Base-by-base conservation (phyloP, 805 yeast species). In the Saccharomycopsis sp. region DNA sequence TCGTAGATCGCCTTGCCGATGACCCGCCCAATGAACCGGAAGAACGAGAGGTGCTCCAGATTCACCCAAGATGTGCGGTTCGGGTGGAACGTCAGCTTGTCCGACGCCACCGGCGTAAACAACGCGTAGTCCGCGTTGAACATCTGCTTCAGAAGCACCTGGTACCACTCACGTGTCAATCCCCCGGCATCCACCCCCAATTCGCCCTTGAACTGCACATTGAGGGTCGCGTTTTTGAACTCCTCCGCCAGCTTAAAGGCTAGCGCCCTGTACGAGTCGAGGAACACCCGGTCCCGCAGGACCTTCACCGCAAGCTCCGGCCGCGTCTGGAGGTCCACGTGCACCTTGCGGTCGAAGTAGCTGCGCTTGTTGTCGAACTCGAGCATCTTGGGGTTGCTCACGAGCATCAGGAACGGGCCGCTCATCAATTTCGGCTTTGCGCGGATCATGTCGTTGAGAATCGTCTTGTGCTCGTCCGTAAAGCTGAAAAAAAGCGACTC, bases 101-200 rank as follows among this genome's bases (percentile, higher is more conserved):
- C 98, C 5, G 96, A 82, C 0, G 96, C 88, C 50, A 91, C 96
- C 0, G 98, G 97, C 0, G 87, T 77, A 68, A 92, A 94, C 61
- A 94, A 73, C 0, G 97, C 97, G 73, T 91, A 91, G 66, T 90
- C 96, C 0, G 98, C 95, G 68, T 92, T 91, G 73, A 94, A 90
- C 89, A 94, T 91, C 69, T 92, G 97, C 61, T 97, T 78, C 0
- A 97, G 84, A 52, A 94, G 72, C 3, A 91, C 96, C 68, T 91
- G 97, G 67, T 86, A 91, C 99, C 99, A 94, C 70, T 94, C 99
- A 66, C 99, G 78, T 0, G 97, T 89, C 15, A 94, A 85, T 47
- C 99, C 99, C 64, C 99, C 99, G 2, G 97, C 99, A 76, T 94
- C 99, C 53, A 94, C 89, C 64, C 98, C 99, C 56, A 87, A 87